Base-by-base conservation (phyloP, 1,139 yeast species). In the Blastobotrys indianensis region DNA sequence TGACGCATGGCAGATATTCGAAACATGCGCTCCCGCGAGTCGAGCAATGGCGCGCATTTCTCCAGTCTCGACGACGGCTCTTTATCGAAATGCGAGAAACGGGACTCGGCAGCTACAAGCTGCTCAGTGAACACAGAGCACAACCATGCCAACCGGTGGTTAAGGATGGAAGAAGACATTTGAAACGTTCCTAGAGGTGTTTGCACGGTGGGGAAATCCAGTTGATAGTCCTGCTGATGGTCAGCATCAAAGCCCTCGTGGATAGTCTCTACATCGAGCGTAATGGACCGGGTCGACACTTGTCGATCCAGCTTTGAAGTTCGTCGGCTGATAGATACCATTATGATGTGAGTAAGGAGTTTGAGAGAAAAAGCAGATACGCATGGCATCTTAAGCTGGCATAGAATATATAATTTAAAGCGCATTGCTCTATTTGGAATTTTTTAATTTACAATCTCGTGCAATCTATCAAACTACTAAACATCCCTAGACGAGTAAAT, bases 11-110 rank as follows among this genome's bases (percentile, higher is more conserved):
- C 44, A 9, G 33, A 10, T 10, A 11, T n/a, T 20, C 44, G 44
- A 16, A 35, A n/a, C 31, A 34, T 28, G 8, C 39, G 39, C n/a
- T 41, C 44, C 7, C 29, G 12, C 28, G 8, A n/a, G 20, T 41
- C 44, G 29, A 12, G n/a, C 31, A 16, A 11, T 11, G 44, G 44
- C 5, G 11, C 3, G 31, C 42, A 39, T 2, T 2, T 2, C 12
- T 15, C 28, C 4, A 30, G 10, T 3, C 3, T 29, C 3, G 16
- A 11, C 4, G 12, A 4, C 6, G 4, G 8, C 4, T 12, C 10
- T 13, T 8, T 13, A 6, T 7, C 9, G 28, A 44, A 44, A 12
- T 41, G 38, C 7, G 8, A 12, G 12, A 39, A 28, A 16, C 33
- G 13, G 15, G 23, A 11, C n/a, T 33, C 34, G 20, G 44, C 32